Base-by-base conservation (phyloP, 305 asterid genomes). In the Rubia tinctorum region DNA sequence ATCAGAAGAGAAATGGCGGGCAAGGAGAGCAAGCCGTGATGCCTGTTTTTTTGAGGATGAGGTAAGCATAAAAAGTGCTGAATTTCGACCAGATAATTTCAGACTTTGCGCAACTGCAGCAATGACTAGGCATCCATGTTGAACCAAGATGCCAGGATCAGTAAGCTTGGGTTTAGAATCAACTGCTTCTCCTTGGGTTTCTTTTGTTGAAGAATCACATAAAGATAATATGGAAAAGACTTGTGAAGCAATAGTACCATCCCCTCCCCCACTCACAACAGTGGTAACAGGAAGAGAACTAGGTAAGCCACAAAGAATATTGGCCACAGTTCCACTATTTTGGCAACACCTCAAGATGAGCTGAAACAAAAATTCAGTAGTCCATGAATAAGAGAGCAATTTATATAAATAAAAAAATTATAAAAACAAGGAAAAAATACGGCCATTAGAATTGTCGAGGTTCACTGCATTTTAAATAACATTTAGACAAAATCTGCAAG, bases 261-360 rank as follows among this genome's bases (percentile, higher is more conserved):
- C 99, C 71, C 95, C 99, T 80, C 97, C 97, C 27, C 97, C 99
- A 79, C 93, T 93, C 71, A 96, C 97, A 73, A 93, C 88, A 22
- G 98, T 91, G 61, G 91, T 82, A 71, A 78, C 89, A 22, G 99
- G 98, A 73, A 93, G 85, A 82, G 96, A 93, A 85, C 88, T 90
- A 45, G 98, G 97, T 62, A 96, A 81, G 68, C 99, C 97, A 80
- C 99, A 96, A 23, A 95, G 89, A 74, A 96, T 82, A 82, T 82
- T 86, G 45, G 88, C 84, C 69, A 88, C 83, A 68, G 82, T 80
- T 74, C 90, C 91, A 79, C 84, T 86, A 69, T 83, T 93, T 85
- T 86, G 68, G 87, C 97, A 91, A 76, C 95, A 89, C 86, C 97
- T 85, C 83, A 84, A 79, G 51, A 96, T 80, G 80, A 96, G 87